These are phyloP conservation scores for Dryas integrifolia DNA, from an alignment of 331 rosid species.

Conservation along the genomic window DNA sequence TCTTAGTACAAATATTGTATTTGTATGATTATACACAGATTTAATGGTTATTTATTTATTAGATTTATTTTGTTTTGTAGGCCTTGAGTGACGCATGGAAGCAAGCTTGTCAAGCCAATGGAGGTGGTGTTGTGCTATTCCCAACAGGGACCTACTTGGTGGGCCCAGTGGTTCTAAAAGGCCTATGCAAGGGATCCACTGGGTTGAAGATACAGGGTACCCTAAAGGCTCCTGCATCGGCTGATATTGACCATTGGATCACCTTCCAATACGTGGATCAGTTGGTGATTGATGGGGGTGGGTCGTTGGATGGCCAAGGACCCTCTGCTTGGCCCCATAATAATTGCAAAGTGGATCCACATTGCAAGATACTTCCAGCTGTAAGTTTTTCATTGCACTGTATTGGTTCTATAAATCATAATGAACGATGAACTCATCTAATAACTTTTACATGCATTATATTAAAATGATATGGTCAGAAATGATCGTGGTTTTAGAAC, in stretches of 20 bases:
- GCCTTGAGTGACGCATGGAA: conserved; percentile 30
- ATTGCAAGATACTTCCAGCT: conserved; percentile 31
- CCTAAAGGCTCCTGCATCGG: conserved; percentile 35
- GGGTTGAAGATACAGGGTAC: conserved; percentile 34
- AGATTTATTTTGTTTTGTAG: background rate
- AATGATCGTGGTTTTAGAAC: too few relatives aligned
- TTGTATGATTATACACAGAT: background rate
- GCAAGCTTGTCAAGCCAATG: conserved; percentile 29
- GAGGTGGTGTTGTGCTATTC: conserved; percentile 27
- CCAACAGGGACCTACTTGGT: conserved; percentile 47
- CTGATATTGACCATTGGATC: conserved; percentile 37
- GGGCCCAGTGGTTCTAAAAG: conserved; percentile 26
- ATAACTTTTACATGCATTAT: too few relatives aligned
- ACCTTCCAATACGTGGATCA: conserved; percentile 30
- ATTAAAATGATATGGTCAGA: too few relatives aligned
- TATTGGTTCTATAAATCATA: too few relatives aligned
- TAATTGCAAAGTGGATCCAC: background rate
- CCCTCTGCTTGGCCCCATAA: conserved; percentile 41
- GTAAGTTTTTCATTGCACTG: conserved; percentile 31
- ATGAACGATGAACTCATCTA: too few relatives aligned
- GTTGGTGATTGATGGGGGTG: conserved; percentile 43
- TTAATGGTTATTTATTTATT: background rate
- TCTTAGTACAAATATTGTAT: background rate
- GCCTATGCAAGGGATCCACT: conserved; percentile 47
- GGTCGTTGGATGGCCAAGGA: conserved; percentile 55